Evolutionary conservation across 371 early-diverging fungal species (phyloP).

Genomic region (Apophysomyces ossiformis): DNA sequence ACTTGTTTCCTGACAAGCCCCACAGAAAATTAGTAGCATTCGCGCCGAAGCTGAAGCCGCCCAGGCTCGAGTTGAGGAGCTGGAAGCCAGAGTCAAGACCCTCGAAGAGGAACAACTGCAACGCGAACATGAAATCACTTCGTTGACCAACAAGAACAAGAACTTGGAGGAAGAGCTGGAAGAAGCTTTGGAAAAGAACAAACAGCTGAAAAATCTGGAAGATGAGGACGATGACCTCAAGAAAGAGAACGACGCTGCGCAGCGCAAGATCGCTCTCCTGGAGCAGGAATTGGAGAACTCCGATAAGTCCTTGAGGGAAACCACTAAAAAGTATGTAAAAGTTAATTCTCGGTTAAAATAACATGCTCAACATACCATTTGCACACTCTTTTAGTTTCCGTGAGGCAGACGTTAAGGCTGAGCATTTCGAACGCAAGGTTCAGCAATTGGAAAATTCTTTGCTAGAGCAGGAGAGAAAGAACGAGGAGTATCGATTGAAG

Average conservation of each 20-base stretch:
- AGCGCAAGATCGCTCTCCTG: slow-evolving; percentile 65
- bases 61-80: slow-evolving; percentile 64
- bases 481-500: slow-evolving; percentile 67
- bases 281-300: slow-evolving; percentile 73
- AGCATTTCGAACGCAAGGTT: slow-evolving; percentile 82
- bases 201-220: slow-evolving; percentile 61
- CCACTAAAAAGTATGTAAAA: slow-evolving; percentile 66
- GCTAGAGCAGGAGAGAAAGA: slow-evolving; percentile 63
- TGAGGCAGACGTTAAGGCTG: slow-evolving; percentile 80
- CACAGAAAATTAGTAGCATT: slow-evolving; percentile 68
- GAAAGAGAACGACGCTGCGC: slow-evolving; percentile 68
- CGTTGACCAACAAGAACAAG: slow-evolving; percentile 65
- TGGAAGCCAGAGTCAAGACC: slow-evolving; percentile 65
- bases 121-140: slow-evolving; percentile 77
- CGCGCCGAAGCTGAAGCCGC: slow-evolving; percentile 79
- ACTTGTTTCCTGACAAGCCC: not conserved
- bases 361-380: not conserved
- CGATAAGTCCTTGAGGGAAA: slow-evolving; percentile 69
- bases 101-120: slow-evolving; percentile 56
- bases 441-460: slow-evolving; percentile 69
- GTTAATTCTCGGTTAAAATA: not conserved
- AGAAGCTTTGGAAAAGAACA: slow-evolving; percentile 62
- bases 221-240: slow-evolving; percentile 68
- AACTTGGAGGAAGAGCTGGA: slow-evolving; percentile 72
- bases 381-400: slow-evolving; percentile 57